These are phyloP conservation scores for Gyromitra esculenta DNA, from an alignment of 2,329 filamentous ascomycete genomes.

Conservation along the genomic window DNA sequence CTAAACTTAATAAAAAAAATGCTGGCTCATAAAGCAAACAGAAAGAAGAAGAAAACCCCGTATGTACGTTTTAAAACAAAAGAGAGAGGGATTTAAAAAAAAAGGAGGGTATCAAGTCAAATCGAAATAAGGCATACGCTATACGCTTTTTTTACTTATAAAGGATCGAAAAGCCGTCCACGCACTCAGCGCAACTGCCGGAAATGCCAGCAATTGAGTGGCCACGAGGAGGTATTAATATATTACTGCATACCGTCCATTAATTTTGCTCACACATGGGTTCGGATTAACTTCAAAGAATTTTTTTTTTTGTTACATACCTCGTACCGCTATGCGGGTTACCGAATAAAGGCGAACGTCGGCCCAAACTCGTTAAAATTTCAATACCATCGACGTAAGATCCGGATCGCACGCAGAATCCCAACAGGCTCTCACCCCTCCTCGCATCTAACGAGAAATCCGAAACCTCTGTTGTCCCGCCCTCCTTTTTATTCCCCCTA, in stretches of 20 bases:
- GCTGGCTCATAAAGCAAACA: constrained; percentile 20
- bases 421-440: constrained; percentile 84
- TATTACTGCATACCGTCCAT: constrained; percentile 70
- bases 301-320: constrained; percentile 67
- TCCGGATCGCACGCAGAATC: constrained; percentile 83
- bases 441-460: constrained; percentile 73
- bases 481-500: constrained; percentile 73
- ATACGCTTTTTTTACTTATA: constrained; percentile 51
- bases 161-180: constrained; percentile 57
- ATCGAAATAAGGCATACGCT: not conserved
- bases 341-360: constrained; percentile 85
- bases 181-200: constrained; percentile 63
- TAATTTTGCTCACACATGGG: not conserved
- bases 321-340: constrained; percentile 75
- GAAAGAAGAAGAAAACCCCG: constrained; percentile 3
- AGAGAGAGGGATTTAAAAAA: constrained; percentile 1
- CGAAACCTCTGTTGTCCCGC: constrained; percentile 75
- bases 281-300: not conserved
- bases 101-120: constrained; percentile 12
- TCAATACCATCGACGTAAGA: constrained; percentile 88
- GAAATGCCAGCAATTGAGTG: constrained; percentile 89
- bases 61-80: constrained; percentile 15
- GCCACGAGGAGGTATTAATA: constrained; percentile 85
- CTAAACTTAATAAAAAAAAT: constrained; percentile 21
- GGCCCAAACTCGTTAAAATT: constrained; percentile 86